These are phyloP conservation scores for Aspergillus melleus DNA, from an alignment of 2,329 filamentous ascomycete species.

Conservation along the genomic window DNA sequence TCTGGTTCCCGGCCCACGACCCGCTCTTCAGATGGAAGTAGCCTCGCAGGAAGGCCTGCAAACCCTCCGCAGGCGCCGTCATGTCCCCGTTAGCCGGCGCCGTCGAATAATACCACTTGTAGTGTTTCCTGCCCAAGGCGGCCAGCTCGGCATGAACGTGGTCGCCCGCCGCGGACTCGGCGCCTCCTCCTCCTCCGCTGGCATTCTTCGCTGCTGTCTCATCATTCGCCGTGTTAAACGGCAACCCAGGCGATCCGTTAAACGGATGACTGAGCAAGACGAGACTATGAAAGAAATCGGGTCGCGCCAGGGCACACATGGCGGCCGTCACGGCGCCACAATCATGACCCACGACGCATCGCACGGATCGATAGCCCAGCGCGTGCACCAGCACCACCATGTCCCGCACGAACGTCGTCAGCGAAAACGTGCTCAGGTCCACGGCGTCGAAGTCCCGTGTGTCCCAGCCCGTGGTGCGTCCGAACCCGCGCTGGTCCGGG, in stretches of 20 bases:
- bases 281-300: conserved; percentile 63
- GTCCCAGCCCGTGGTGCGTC: conserved; percentile 64
- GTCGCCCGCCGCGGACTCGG: conserved; percentile 22
- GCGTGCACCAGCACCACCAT: conserved; percentile 61
- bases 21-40: conserved; percentile 70
- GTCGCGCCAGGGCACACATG: conserved; percentile 61
- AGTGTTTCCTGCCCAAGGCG: conserved; percentile 62
- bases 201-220: neutral
- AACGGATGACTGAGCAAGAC: conserved; percentile 68
- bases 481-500: conserved; percentile 68
- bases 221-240: conserved; percentile 45
- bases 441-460: conserved; percentile 51
- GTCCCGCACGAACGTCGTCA: conserved; percentile 62
- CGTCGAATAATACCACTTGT: conserved; percentile 61
- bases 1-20: conserved; percentile 57
- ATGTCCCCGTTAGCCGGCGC: conserved; percentile 37
- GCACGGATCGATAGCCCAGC: conserved; percentile 59
- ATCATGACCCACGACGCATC: conserved; percentile 66
- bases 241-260: conserved; percentile 52
- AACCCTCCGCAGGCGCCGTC: conserved; percentile 45
- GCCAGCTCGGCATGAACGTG: conserved; percentile 60
- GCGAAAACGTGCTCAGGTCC: conserved; percentile 57
- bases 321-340: conserved; percentile 63
- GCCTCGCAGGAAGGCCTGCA: conserved; percentile 62
- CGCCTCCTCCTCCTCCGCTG: conserved; percentile 1